A percentile compares a stretch with the other conserved stretches of the same genome.
Conservation (phyloP, 139 green algal species). For the Chlamydomonas incerta region DNA sequence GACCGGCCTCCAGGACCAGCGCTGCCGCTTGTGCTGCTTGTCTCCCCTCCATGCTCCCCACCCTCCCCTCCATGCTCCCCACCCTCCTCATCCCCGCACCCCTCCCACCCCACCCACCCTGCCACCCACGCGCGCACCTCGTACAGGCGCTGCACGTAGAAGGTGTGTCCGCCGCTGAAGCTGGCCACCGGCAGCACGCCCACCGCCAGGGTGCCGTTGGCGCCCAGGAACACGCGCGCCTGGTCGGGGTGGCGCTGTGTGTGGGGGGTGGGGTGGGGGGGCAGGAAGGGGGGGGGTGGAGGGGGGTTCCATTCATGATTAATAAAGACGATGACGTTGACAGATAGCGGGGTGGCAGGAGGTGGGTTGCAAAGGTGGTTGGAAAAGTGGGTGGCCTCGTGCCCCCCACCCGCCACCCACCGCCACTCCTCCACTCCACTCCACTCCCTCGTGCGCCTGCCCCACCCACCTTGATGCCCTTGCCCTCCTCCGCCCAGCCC, state of each 20-base stretch:
- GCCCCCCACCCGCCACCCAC: too few relatives aligned
- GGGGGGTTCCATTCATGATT: too few relatives aligned
- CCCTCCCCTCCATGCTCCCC: background rate
- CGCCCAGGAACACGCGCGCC: constrained; percentile 56
- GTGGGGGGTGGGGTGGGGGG: background rate
- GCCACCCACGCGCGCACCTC: constrained; percentile 41
- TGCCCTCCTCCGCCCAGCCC: constrained; percentile 33
- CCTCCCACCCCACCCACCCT: background rate
- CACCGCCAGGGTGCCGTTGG: constrained; percentile 59
- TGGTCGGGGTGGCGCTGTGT: constrained; percentile 46
- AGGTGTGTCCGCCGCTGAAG: constrained; percentile 77
- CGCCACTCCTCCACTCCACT: too few relatives aligned
- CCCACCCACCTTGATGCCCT: background rate
- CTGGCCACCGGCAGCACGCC: constrained; percentile 63
- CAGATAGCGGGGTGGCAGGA: too few relatives aligned
- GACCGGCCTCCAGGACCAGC: too few relatives aligned
- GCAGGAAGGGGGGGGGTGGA: background rate
- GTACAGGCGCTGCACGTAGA: constrained; percentile 75
- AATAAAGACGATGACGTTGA: too few relatives aligned
- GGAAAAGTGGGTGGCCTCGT: too few relatives aligned
- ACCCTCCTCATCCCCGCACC: background rate
- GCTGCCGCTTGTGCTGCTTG: too few relatives aligned
- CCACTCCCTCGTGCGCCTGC: too few relatives aligned
- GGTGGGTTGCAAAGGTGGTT: too few relatives aligned
- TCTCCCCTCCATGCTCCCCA: too few relatives aligned